Percentiles rank a stretch among this genome's conserved stretches.
These are phyloP conservation scores for Daldinia concentrica DNA, from an alignment of 495 filamentous ascomycete species.

Conservation along the genomic window DNA sequence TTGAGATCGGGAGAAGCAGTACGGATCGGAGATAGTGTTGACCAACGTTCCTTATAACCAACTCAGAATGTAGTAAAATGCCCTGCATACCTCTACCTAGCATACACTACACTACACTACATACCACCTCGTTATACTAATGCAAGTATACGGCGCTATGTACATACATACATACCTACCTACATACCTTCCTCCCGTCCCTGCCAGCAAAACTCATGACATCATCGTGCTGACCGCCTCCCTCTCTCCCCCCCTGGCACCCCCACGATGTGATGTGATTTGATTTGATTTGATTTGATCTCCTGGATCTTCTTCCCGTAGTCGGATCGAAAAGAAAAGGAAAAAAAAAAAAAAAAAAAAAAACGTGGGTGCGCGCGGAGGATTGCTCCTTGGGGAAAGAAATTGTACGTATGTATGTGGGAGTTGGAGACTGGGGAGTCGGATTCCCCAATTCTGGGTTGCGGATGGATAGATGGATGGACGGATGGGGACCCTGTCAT, in stretches of 20 bases:
- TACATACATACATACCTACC: neutral
- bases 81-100: too few species aligned
- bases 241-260: neutral
- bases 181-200: neutral
- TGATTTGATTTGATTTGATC: neutral
- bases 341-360: too few species aligned
- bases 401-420: too few species aligned
- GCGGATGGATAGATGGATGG: too few species aligned
- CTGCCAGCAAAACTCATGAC: constrained; percentile 23
- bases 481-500: neutral
- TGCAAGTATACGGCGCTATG: too few species aligned
- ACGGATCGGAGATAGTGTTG: constrained; percentile 5
- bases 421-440: neutral
- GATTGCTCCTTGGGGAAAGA: neutral
- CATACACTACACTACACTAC: too few species aligned
- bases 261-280: neutral
- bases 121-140: too few species aligned
- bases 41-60: too few species aligned
- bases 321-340: neutral
- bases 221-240: constrained; percentile 40
- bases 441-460: neutral
- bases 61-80: too few species aligned
- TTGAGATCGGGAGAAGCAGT: constrained; percentile 7
- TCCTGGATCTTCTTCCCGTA: neutral
- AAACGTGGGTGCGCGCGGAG: neutral